Evolutionary conservation across 2,329 filamentous ascomycete species (phyloP), one percentile per base, ranked within the genome.

Genomic region (Juglanconis oblonga): DNA sequence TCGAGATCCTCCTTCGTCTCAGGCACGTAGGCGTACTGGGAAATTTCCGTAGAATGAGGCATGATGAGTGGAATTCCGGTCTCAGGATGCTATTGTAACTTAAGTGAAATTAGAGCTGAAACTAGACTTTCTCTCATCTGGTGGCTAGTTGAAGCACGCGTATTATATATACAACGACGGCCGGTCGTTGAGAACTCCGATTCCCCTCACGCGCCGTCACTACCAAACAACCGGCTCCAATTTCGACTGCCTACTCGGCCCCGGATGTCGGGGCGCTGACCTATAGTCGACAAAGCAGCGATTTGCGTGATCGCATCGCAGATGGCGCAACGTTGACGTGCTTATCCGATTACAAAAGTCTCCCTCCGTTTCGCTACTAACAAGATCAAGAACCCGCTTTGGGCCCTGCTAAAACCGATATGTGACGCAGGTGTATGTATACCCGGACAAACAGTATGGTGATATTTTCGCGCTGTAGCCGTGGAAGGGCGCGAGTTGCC

Each of bases 321-420:
- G 33, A 56, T 56, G 54, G 54, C 54, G 54, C 45, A 38, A 56
- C 35, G 33, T 49, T 56, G 54, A 56, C 54, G 54, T 56, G 54
- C 54, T 56, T 50, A 56, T 56, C 45, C 32, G 29, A 50, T 56
- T 32, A 32, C 36, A 40, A 48, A 48, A 5, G 32, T 36, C 42
- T 13, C n/a, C 32, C 31, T 35, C 44, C 6, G 24, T 48, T 48
- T 47, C 32, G 42, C 54, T 29, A 13, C 10, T 17, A 24, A 13
- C 40, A 44, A 44, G 10, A 14, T 44, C 14, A 13, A 44, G 14
- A 17, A 44, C 11, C 10, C 10, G 10, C 10, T 14, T 44, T 44
- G 11, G 8, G 14, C 5, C 5, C 14, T 14, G 35, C 35, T 38
- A 38, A 7, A 11, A 38, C 7, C 11, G 7, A 11, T 38, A 38